These are phyloP conservation scores for Curvularia lunata DNA, from an alignment of 2,329 filamentous ascomycete genomes.

Conservation along the genomic window DNA sequence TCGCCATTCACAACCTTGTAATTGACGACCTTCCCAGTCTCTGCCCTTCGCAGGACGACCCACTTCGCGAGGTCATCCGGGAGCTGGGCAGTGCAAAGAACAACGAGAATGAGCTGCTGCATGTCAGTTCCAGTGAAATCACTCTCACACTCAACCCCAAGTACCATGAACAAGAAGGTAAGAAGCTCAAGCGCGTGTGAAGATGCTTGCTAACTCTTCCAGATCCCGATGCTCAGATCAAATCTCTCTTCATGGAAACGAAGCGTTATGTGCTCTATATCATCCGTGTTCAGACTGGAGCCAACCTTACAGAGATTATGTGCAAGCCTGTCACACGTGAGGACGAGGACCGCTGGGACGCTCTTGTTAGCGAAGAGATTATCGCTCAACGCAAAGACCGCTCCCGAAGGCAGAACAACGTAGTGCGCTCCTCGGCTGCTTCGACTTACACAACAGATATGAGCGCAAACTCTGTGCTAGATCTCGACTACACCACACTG, in stretches of 20 bases:
- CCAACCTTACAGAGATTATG: conserved; percentile 93
- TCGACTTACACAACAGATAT: conserved; percentile 71
- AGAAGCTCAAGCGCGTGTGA: conserved; percentile 20
- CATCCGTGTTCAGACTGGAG: conserved; percentile 90
- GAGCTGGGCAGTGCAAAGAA: conserved; percentile 95
- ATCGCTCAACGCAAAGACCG: conserved; percentile 46
- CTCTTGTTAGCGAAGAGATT: conserved; percentile 82
- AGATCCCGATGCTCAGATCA: conserved; percentile 91
- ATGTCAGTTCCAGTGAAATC: conserved; percentile 85
- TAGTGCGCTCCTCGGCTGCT: conserved; percentile 81
- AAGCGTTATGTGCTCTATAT: conserved; percentile 98
- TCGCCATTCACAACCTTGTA: conserved; percentile 90
- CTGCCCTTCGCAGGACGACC: conserved; percentile 81
- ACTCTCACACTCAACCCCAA: conserved; percentile 89
- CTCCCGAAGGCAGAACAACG: conserved; percentile 57
- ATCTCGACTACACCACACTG: conserved; percentile 90
- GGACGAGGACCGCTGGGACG: conserved; percentile 87
- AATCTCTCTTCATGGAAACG: conserved; percentile 95
- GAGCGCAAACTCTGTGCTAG: conserved; percentile 66
- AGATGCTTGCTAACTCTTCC: conserved; percentile 31
- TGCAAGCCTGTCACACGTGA: conserved; percentile 86
- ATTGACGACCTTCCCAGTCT: conserved; percentile 78
- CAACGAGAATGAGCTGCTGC: conserved; percentile 92
- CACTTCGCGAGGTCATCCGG: conserved; percentile 87
- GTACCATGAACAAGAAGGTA: conserved; percentile 80